Evolutionary conservation across 345 rosid genomes (phyloP), one percentile per base, ranked within the genome.

Genomic region (Rhizophora apiculata): DNA sequence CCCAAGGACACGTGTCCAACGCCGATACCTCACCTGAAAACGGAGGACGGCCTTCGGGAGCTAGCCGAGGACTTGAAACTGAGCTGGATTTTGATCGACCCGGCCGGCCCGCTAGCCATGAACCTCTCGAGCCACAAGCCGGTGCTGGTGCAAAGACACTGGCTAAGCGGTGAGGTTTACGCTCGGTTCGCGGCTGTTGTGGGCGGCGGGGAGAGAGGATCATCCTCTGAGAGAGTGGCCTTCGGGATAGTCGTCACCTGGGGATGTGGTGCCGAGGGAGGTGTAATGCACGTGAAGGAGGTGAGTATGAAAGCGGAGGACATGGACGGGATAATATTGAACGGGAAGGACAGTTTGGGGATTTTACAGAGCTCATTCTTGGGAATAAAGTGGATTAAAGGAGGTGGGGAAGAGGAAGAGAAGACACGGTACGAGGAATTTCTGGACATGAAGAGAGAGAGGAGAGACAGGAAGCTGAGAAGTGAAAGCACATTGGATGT

Each of bases 11-110:
- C 76, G 64, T 85, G 90, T 32, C 66, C 68, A 63, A 93, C 92
- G 21, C 76, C 68, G 57, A 79, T 87, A 7, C 70, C 69, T 6
- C 72, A 79, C 65, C 81, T 86, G 9, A 65, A 46, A 15, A 70
- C 73, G 1, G 89, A 81, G 15, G 86, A 81, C 60, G 73, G 68
- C 19, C 81, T 83, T 22, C 63, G 64, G 9, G 77, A 80, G 46
- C 77, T 90, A 10, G 84, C 71, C 1, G 73, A 73, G 6, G 76
- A 81, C 15, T 37, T 93, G 60, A 80, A 82, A 30, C 53, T 93
- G 72, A 93, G 88, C 75, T 93, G 98, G 98, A 80, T 93, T 60
- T 55, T 89, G 74, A 72, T 87, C 49, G 97, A 89, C 67, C 86
- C 87, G 3, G 60, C 60, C 22, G 80, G 88, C 6, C 58, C 72